Percentiles rank a stretch among this genome's conserved stretches.
Evolutionary conservation across 1,139 yeast species (phyloP).

Genomic region (Nakaseomyces delphensis): DNA sequence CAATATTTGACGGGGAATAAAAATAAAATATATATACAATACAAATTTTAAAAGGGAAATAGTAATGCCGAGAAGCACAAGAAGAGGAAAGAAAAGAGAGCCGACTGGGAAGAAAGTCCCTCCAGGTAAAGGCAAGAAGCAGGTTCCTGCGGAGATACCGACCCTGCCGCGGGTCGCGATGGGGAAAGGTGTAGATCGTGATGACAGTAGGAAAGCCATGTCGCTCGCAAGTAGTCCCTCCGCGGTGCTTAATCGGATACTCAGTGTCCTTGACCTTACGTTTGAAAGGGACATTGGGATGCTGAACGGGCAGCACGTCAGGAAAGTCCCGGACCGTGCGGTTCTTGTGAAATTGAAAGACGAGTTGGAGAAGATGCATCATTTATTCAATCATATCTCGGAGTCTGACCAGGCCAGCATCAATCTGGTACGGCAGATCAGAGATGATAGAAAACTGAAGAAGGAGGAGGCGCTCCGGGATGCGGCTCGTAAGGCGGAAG

Average conservation of each 20-base stretch:
- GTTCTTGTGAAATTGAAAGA: conserved; percentile 41
- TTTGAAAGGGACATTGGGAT: conserved; percentile 54
- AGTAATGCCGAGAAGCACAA: conserved; percentile 21
- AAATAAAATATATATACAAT: too few species aligned
- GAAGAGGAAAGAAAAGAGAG: conserved; percentile 15
- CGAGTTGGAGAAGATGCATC: conserved; percentile 41
- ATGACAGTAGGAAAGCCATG: neutral
- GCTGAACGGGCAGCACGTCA: conserved; percentile 49
- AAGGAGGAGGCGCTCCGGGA: conserved; percentile 15
- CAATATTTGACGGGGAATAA: too few species aligned
- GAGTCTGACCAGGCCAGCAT: conserved; percentile 36
- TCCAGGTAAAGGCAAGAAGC: neutral
- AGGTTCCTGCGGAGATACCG: neutral
- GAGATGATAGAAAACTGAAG: conserved; percentile 11
- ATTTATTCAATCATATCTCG: conserved; percentile 42
- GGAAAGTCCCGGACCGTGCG: conserved; percentile 40
- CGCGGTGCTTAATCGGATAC: conserved; percentile 42
- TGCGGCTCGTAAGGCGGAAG: conserved; percentile 11
- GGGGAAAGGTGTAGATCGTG: conserved; percentile 2
- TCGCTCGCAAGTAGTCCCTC: conserved; percentile 21
- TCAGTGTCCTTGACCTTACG: conserved; percentile 44
- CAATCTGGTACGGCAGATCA: conserved; percentile 16
- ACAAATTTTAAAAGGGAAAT: neutral
- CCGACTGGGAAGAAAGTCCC: conserved; percentile 1
- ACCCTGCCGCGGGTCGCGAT: conserved; percentile 2